Percentiles rank a stretch among this genome's conserved stretches.
Evolutionary conservation across 371 early-diverging fungal species (phyloP).

Genomic region (Mucor indicus): DNA sequence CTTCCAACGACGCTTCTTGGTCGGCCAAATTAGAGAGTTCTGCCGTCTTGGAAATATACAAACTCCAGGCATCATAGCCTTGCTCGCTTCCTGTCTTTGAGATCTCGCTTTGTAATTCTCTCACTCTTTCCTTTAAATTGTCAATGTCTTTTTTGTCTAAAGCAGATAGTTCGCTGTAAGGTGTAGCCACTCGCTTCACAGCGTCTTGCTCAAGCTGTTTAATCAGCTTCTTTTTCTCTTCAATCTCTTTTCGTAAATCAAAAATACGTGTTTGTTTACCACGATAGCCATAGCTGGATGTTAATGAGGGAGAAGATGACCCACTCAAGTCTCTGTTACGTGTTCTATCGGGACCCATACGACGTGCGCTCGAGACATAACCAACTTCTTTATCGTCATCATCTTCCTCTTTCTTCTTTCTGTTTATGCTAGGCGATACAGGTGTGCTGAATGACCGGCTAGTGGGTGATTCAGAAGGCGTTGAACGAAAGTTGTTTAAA

Average conservation of each 20-base stretch:
- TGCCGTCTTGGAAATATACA: slow-evolving; percentile 35
- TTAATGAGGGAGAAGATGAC: slow-evolving; percentile 13
- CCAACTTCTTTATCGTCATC: slow-evolving; percentile 41
- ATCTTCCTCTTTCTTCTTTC: slow-evolving; percentile 11
- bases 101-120: slow-evolving; percentile 42
- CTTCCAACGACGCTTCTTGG: slow-evolving; percentile 50
- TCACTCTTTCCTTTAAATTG: slow-evolving; percentile 38
- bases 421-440: too few species aligned
- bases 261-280: slow-evolving; percentile 50
- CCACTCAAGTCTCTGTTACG: slow-evolving; percentile 29
- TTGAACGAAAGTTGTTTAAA: slow-evolving; percentile 37
- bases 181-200: slow-evolving; percentile 18
- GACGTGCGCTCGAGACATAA: slow-evolving; percentile 63
- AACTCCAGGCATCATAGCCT: slow-evolving; percentile 32
- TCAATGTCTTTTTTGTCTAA: slow-evolving; percentile 38
- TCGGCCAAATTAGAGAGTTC: slow-evolving; percentile 52
- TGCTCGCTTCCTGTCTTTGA: slow-evolving; percentile 29
- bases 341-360: slow-evolving; percentile 50
- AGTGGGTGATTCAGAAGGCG: slow-evolving; percentile 17
- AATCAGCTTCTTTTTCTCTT: slow-evolving; percentile 41
- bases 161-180: slow-evolving; percentile 21
- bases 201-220: slow-evolving; percentile 29
- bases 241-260: slow-evolving; percentile 57
- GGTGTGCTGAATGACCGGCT: not conserved
- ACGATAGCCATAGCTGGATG: slow-evolving; percentile 37